These are phyloP conservation scores for Porcisia deanei DNA, from an alignment of 208 protist genomes.

Conservation along the genomic window DNA sequence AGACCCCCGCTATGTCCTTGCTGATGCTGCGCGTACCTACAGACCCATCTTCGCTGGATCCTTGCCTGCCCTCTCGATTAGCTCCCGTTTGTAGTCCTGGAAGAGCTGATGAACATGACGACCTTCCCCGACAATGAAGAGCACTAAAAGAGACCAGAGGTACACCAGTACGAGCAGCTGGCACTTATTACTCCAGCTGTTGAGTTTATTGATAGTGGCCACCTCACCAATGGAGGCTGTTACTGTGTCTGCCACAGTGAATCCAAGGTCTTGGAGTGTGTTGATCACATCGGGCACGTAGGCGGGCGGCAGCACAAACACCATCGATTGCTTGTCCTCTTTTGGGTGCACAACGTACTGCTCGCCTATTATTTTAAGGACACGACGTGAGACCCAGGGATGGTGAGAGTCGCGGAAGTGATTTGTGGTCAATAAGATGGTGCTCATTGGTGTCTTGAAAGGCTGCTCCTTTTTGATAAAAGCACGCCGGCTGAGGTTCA, in stretches of 20 bases:
- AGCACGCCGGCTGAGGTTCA: slow-evolving; percentile 70
- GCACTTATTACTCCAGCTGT: slow-evolving; percentile 63
- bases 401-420: slow-evolving; percentile 65
- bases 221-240: slow-evolving; percentile 55
- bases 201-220: slow-evolving; percentile 49
- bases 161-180: slow-evolving; percentile 72
- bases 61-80: slow-evolving; percentile 77
- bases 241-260: slow-evolving; percentile 62
- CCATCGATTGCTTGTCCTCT: slow-evolving; percentile 72
- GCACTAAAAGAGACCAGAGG: slow-evolving; percentile 72
- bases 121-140: slow-evolving; percentile 70
- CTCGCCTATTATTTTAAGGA: slow-evolving; percentile 70
- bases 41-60: slow-evolving; percentile 75
- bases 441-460: slow-evolving; percentile 66
- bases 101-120: slow-evolving; percentile 59
- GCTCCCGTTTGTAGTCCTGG: slow-evolving; percentile 78
- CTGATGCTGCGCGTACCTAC: slow-evolving; percentile 16
- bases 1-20: neutral
- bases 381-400: slow-evolving; percentile 61
- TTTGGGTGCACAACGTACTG: slow-evolving; percentile 79
- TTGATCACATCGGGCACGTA: slow-evolving; percentile 70
- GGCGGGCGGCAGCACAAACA: slow-evolving; percentile 74
- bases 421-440: slow-evolving; percentile 65
- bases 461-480: slow-evolving; percentile 82
- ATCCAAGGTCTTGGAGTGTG: slow-evolving; percentile 72